These are phyloP conservation scores for Castanea sativa DNA, from an alignment of 306 rosid species.

Conservation along the genomic window DNA sequence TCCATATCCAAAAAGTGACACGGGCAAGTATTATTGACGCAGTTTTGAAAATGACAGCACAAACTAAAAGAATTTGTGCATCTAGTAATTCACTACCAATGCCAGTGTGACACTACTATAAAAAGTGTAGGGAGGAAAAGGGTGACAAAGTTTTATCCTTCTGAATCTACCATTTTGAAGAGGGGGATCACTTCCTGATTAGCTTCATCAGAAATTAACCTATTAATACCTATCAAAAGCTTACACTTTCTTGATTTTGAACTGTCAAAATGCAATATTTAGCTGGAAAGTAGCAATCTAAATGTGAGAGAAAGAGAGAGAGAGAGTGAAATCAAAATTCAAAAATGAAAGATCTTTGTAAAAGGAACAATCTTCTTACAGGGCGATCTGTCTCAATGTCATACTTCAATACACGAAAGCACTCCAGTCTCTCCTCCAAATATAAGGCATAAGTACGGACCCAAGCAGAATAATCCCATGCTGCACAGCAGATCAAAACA, in stretches of 20 bases:
- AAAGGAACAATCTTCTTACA: conserved; percentile 47
- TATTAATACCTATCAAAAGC: neutral
- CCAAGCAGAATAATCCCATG: conserved; percentile 99
- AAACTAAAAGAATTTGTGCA: neutral
- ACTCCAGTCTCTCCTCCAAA: conserved; percentile 98
- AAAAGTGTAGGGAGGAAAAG: neutral
- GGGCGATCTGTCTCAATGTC: conserved; percentile 89
- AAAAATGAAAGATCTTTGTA: neutral
- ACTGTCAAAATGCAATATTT: neutral
- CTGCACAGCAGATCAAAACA: conserved; percentile 45
- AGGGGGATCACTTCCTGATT: neutral
- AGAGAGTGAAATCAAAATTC: neutral
- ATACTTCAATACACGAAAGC: conserved; percentile 91
- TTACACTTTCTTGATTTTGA: neutral
- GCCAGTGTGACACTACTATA: neutral
- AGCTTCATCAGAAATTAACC: neutral
- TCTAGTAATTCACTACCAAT: neutral
- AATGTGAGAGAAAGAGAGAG: too few species aligned
- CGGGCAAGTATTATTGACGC: neutral
- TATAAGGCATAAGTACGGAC: conserved; percentile 92
- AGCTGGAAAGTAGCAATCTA: neutral
- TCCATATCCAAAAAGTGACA: neutral
- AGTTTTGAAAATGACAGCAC: neutral
- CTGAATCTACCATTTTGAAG: neutral
- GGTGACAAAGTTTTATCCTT: neutral